These are phyloP conservation scores for Xylaria sp. DNA, from an alignment of 2,329 filamentous ascomycete genomes.

Conservation along the genomic window DNA sequence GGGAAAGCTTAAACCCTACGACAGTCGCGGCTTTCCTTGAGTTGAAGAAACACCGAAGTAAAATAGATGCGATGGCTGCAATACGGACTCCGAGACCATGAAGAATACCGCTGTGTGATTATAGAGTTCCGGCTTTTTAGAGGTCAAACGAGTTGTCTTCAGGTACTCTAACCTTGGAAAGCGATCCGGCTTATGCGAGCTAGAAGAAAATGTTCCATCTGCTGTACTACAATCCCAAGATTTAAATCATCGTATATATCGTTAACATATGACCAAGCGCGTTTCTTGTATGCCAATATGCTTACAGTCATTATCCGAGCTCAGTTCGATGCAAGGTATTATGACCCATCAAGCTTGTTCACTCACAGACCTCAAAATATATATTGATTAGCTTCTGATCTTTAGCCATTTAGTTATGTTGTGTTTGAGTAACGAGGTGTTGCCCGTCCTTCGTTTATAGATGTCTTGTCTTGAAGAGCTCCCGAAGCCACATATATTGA, in stretches of 20 bases:
- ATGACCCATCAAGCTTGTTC: neutral
- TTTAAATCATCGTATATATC: constrained; percentile 69
- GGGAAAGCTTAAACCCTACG: neutral
- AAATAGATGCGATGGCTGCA: constrained; percentile 5
- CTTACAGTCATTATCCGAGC: constrained; percentile 61
- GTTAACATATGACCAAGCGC: constrained; percentile 65
- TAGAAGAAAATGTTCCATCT: constrained; percentile 68
- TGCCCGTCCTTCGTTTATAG: no score
- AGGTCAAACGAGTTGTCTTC: constrained; percentile 69
- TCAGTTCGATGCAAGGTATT: constrained; percentile 4
- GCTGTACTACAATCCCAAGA: constrained; percentile 66
- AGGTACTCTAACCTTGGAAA: constrained; percentile 63
- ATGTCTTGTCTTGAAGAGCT: no score
- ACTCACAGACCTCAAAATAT: neutral
- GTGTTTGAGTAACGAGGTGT: neutral
- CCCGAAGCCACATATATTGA: no score
- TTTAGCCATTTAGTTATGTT: neutral
- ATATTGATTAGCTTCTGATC: neutral
- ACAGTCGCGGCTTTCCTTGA: neutral
- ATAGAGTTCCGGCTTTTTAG: constrained; percentile 56
- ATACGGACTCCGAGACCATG: neutral
- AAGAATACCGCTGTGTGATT: constrained; percentile 19
- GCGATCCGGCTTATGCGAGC: constrained; percentile 73
- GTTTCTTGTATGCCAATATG: neutral
- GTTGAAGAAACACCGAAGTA: constrained; percentile 9